Base-by-base conservation (phyloP, 805 yeast genomes). In the Danielia reshetovae region DNA sequence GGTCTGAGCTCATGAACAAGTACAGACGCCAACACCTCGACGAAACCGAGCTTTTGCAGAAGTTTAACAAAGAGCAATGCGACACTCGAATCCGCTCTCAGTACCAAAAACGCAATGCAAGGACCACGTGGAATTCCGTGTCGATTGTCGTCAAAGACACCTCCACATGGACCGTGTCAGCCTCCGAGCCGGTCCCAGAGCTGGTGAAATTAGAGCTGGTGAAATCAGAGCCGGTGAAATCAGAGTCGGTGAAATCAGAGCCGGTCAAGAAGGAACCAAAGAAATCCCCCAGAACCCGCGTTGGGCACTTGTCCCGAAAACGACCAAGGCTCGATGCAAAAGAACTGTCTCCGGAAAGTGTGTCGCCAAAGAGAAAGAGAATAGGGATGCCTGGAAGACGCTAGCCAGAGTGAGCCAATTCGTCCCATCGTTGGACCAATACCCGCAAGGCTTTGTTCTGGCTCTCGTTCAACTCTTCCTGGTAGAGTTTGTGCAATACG, bases 1-100 rank as follows among this genome's bases (percentile, higher is more conserved):
- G 69, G 2, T 43, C 50, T 4, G 68, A 62, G 27, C 45, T 62
- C 21, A 49, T 66, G 22, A 45, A 43, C 19, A 57, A 53, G 34
- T 66, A 57, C 42, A 38, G 35, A 19, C 34, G 49, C 5, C 48
- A 46, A 30, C 42, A 46, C 24, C 39, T 39, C 2, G 43, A 29
- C 8, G 40, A 39, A 2, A 30, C 40, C 18, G 12, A 11, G 22
- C 9, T 16, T 7, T 24, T 43, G 27, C 13, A 19, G 12, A 30
- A 22, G 24, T 37, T 27, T 26, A 24, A 35, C 12, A 34, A 15
- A 12, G 27, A 18, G 10, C 34, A 18, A 2, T 23, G 29, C 12
- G 40, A 34, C 14, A n/a, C 12, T 16, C 29, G 18, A 16, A 26
- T 16, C n/a, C 8, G 7, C n/a, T 7, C 7, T 7, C 18, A 7